Percentiles rank a stretch among this genome's conserved stretches.
Conservation (phyloP, 176 grass and related monocot species). For the Raddia distichophylla region DNA sequence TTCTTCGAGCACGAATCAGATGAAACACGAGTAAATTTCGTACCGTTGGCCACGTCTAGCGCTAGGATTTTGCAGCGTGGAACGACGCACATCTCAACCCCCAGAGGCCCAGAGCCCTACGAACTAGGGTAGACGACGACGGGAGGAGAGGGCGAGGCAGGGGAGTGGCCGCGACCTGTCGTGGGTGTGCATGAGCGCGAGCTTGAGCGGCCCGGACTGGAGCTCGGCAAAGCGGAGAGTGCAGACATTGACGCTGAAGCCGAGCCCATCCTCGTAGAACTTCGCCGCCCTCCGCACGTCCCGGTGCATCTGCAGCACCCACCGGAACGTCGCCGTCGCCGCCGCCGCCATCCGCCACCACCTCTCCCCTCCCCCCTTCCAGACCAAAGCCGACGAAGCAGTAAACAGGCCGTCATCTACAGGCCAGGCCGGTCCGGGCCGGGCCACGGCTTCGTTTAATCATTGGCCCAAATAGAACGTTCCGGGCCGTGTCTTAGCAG, state of each 20-base stretch:
- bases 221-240: slow-evolving; percentile 93
- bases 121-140: neutral
- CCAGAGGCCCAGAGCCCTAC: neutral
- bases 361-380: neutral
- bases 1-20: neutral
- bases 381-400: too few species aligned
- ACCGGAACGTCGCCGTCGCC: slow-evolving; percentile 56
- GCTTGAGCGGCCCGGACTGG: slow-evolving; percentile 85
- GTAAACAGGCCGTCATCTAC: too few species aligned
- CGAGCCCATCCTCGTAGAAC: slow-evolving; percentile 79
- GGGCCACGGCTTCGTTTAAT: too few species aligned
- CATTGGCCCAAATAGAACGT: too few species aligned
- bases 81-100: neutral
- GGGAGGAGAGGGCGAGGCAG: neutral
- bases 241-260: slow-evolving; percentile 77
- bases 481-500: too few species aligned
- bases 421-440: too few species aligned
- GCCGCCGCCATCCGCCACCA: slow-evolving; percentile 39
- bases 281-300: slow-evolving; percentile 77
- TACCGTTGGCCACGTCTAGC: neutral
- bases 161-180: slow-evolving; percentile 39
- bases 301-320: slow-evolving; percentile 81
- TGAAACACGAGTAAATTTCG: neutral
- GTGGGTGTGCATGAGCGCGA: slow-evolving; percentile 86
- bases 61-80: neutral